phyloP scores from a whole-genome alignment of 306 rosid genomes.

The Inga leiocalycina region DNA sequence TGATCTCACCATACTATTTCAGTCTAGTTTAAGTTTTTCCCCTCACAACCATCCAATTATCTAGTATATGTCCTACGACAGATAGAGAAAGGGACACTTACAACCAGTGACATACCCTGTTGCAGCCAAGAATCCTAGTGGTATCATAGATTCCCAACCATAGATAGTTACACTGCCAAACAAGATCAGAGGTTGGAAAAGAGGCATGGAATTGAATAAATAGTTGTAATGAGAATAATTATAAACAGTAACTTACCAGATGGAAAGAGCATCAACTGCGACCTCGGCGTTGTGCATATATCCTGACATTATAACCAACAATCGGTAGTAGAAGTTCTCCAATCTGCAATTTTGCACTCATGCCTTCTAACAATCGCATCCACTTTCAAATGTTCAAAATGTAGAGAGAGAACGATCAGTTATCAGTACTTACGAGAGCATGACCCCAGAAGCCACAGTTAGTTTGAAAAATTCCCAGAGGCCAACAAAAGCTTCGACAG shows the following conservation, averaged over 20 bases:
- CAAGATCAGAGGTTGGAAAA: conserved; percentile 14
- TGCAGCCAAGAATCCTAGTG: conserved; percentile 76
- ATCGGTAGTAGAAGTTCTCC: conserved; percentile 69
- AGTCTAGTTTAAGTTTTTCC: conserved; percentile 13
- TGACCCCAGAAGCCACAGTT: conserved; percentile 70
- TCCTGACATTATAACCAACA: conserved; percentile 61
- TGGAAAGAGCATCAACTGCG: conserved; percentile 70
- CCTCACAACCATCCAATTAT: neutral
- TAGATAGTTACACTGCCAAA: conserved; percentile 59
- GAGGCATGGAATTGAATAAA: conserved; percentile 1
- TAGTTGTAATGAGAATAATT: neutral
- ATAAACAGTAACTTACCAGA: conserved; percentile 47
- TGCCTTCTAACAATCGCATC: conserved; percentile 13
- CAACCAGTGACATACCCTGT: conserved; percentile 60
- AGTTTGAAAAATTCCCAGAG: conserved; percentile 75
- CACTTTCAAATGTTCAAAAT: neutral
- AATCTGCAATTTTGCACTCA: conserved; percentile 48
- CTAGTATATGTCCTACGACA: neutral
- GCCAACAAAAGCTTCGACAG: conserved; percentile 61
- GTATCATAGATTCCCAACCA: conserved; percentile 84
- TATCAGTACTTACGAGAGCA: conserved; percentile 56
- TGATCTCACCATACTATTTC: neutral
- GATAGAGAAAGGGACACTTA: conserved; percentile 19
- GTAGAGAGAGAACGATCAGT: neutral
- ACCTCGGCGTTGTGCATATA: conserved; percentile 51